A percentile compares a stretch with the other conserved stretches of the same genome.
Conservation (phyloP, 148 eudicot genomes). For the Diospyros kaki region DNA sequence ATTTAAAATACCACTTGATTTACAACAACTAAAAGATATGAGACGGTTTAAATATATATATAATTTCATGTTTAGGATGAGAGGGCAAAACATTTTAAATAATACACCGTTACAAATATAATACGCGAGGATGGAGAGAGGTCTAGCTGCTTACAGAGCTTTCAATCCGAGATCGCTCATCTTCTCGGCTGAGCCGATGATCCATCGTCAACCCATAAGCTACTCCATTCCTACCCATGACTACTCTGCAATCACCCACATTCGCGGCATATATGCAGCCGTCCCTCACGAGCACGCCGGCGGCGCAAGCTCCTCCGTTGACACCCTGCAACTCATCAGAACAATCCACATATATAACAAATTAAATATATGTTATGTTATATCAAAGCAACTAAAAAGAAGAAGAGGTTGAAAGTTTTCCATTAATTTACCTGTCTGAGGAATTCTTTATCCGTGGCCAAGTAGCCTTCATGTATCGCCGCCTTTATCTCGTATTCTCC, state of each 20-base stretch:
- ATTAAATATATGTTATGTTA: too few relatives aligned
- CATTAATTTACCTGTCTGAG: conserved; percentile 37
- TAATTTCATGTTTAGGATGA: neutral
- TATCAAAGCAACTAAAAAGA: too few relatives aligned
- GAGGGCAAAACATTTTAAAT: neutral
- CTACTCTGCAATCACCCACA: conserved; percentile 68
- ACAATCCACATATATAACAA: too few relatives aligned
- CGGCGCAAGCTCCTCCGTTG: conserved; percentile 58
- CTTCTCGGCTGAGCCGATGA: conserved; percentile 47
- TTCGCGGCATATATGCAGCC: conserved; percentile 43
- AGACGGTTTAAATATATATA: too few relatives aligned
- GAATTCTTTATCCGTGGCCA: conserved; percentile 45
- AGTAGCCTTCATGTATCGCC: conserved; percentile 41
- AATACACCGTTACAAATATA: too few relatives aligned
- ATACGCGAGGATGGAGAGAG: too few relatives aligned
- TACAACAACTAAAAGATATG: too few relatives aligned
- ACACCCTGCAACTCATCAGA: conserved; percentile 21
- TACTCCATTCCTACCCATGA: conserved; percentile 43
- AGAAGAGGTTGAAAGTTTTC: neutral
- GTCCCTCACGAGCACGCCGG: conserved; percentile 44
- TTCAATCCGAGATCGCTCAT: conserved; percentile 56
- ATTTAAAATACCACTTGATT: too few relatives aligned
- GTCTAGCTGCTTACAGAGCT: conserved; percentile 33
- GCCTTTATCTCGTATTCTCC: conserved; percentile 26
- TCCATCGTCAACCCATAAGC: conserved; percentile 45